phyloP scores from a whole-genome alignment of 305 asterid species.

The Fraxinus ornus region DNA sequence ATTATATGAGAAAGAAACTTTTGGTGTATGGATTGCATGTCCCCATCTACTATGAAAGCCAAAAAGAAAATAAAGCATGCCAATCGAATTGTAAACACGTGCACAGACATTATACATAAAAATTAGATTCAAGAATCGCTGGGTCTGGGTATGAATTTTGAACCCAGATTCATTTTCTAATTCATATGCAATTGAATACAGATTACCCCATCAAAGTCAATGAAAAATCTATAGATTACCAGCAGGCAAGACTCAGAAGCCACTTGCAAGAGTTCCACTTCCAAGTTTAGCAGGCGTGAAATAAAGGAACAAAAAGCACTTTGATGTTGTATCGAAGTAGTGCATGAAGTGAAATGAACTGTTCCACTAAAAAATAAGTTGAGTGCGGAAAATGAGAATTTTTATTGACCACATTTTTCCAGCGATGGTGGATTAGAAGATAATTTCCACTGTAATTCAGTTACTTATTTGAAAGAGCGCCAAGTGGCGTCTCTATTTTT shows the following conservation, averaged over 20 bases:
- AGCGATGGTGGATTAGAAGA: neutral
- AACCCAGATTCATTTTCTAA: neutral
- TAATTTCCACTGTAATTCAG: neutral
- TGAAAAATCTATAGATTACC: neutral
- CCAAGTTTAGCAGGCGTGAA: neutral
- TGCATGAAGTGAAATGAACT: neutral
- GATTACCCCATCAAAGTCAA: neutral
- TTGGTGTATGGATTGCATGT: neutral
- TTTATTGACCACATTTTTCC: neutral
- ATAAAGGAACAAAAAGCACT: neutral
- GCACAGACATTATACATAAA: neutral
- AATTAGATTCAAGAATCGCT: neutral
- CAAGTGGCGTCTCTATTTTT: too few relatives aligned
- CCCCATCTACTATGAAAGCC: neutral
- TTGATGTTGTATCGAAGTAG: neutral
- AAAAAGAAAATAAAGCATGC: neutral
- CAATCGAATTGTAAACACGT: neutral
- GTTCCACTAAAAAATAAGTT: neutral
- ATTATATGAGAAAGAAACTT: neutral
- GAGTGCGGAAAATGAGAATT: neutral
- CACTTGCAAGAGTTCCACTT: neutral
- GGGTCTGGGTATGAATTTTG: neutral
- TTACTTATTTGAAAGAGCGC: too few relatives aligned
- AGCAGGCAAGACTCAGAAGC: neutral
- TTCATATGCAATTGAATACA: neutral